phyloP scores from a whole-genome alignment of 2,329 filamentous ascomycete genomes.

The Phyllosticta ampelicida region DNA sequence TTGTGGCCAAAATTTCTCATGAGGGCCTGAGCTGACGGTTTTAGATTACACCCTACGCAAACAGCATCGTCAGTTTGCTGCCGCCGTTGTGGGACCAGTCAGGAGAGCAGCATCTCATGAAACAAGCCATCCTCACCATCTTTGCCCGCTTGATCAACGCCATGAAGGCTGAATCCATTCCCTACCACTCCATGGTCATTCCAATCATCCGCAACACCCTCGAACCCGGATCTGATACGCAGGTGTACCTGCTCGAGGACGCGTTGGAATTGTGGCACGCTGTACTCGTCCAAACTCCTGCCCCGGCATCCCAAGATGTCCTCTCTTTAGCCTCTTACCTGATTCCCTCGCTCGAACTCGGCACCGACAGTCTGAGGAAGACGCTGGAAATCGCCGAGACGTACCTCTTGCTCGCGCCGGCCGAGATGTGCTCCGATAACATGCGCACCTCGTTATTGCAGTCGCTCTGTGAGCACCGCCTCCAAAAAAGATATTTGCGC shows the following conservation, averaged over 20 bases:
- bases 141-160: conserved; percentile 76
- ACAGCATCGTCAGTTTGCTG: conserved; percentile 70
- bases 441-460: conserved; percentile 30
- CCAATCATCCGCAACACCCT: conserved; percentile 75
- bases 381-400: conserved; percentile 40
- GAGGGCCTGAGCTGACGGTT: background rate
- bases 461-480: conserved; percentile 12
- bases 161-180: conserved; percentile 65
- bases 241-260: conserved; percentile 77
- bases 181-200: conserved; percentile 69
- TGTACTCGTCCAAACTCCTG: conserved; percentile 52
- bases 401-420: conserved; percentile 38
- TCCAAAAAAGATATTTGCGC: background rate
- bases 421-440: conserved; percentile 33
- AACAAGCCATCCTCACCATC: conserved; percentile 82
- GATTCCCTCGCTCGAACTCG: conserved; percentile 38
- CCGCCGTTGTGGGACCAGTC: conserved; percentile 77
- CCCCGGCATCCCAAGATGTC: conserved; percentile 31
- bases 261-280: conserved; percentile 80
- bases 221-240: conserved; percentile 52
- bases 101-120: conserved; percentile 82
- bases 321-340: conserved; percentile 34
- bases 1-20: background rate
- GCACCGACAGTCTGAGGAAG: conserved; percentile 38
- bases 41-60: conserved; percentile 54